Evolutionary conservation across 2,329 filamentous ascomycete species (phyloP).

Genomic region (Phialophora expanda): DNA sequence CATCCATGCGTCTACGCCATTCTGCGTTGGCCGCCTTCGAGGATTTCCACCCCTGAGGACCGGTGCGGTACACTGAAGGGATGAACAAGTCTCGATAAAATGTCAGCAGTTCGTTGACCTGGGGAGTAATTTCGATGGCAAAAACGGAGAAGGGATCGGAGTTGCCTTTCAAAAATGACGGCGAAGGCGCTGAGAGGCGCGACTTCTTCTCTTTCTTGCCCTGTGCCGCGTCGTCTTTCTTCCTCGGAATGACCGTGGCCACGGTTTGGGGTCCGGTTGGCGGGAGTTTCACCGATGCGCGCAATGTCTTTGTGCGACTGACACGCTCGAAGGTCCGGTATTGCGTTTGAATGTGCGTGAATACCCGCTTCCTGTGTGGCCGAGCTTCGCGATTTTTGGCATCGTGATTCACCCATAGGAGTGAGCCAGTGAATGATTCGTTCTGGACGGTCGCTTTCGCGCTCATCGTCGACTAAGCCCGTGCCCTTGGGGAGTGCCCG

Average conservation of each 20-base stretch:
- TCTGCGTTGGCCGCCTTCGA: neutral
- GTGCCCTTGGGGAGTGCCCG: too few species aligned
- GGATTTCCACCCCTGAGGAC: neutral
- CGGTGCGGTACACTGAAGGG: neutral
- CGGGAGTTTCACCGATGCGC: neutral
- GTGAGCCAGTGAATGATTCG: neutral
- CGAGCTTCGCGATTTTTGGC: constrained; percentile 8
- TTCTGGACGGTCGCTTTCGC: neutral
- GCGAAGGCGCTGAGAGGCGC: neutral
- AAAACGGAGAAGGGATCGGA: constrained; percentile 4
- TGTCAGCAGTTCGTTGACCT: constrained; percentile 5
- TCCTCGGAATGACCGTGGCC: neutral
- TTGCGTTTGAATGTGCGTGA: constrained; percentile 16
- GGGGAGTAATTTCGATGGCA: constrained; percentile 2
- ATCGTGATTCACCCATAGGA: constrained; percentile 15
- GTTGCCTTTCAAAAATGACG: neutral
- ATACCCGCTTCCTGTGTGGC: constrained; percentile 12
- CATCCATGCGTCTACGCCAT: constrained; percentile 6
- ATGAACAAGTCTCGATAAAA: constrained; percentile 6
- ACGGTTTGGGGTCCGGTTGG: neutral
- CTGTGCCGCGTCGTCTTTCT: neutral
- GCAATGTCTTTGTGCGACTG: constrained; percentile 1
- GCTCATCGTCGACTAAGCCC: neutral
- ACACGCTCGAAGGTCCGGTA: constrained; percentile 5
- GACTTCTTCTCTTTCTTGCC: constrained; percentile 1